Conservation (phyloP, 345 rosid genomes). For the Brassica nigra region DNA sequence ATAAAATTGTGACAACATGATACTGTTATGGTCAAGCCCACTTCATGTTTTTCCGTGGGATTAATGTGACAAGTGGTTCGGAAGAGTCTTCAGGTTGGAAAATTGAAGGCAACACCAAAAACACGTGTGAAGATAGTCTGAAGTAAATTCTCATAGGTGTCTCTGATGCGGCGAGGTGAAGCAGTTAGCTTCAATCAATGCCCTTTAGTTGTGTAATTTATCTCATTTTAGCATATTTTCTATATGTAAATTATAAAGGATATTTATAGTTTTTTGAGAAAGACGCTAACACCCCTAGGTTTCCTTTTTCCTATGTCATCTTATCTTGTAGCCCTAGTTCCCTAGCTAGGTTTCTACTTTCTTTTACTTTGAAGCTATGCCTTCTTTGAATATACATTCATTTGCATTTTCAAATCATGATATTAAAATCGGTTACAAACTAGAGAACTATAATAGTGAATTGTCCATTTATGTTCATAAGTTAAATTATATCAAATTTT, state of each 20-base stretch:
- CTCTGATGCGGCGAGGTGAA: conserved; percentile 39
- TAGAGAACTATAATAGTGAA: not conserved
- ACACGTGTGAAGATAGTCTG: conserved; percentile 19
- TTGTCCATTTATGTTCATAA: not conserved
- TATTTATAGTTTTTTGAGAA: conserved; percentile 4
- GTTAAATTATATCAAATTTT: not conserved
- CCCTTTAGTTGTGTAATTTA: conserved; percentile 4
- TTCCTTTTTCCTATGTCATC: not conserved
- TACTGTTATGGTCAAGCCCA: not conserved
- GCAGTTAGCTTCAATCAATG: conserved; percentile 18
- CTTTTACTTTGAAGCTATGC: not conserved
- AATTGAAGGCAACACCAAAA: conserved; percentile 8
- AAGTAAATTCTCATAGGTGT: conserved; percentile 24
- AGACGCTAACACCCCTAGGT: not conserved
- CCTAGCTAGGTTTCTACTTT: conserved; percentile 20
- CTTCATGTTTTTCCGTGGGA: conserved; percentile 19
- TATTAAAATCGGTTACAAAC: not conserved
- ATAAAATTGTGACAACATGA: not conserved
- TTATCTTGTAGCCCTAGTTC: not conserved
- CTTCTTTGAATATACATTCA: conserved; percentile 15
- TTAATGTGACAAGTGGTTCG: conserved; percentile 29
- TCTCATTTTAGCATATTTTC: not conserved
- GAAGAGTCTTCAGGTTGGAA: conserved; percentile 12
- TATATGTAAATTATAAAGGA: not conserved
- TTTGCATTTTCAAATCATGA: not conserved